These are phyloP conservation scores for Isabelozyma heimii DNA, from an alignment of 805 yeast genomes.

Conservation along the genomic window DNA sequence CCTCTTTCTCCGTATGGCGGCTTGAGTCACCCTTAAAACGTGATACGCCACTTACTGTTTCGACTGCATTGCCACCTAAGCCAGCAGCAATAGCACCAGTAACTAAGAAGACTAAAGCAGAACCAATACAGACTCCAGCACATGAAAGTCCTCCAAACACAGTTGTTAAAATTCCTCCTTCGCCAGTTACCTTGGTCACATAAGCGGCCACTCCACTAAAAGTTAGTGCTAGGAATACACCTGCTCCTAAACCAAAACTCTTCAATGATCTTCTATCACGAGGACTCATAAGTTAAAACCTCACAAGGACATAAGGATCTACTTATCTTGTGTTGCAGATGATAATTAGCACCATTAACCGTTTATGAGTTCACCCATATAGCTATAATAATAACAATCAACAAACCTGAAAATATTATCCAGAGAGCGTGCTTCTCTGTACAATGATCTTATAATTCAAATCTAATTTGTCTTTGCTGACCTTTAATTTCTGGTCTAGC, in stretches of 20 bases:
- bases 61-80: background rate
- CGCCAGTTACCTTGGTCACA: background rate
- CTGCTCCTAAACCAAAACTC: background rate
- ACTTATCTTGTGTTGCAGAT: background rate
- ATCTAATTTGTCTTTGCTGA: too few relatives aligned
- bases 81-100: background rate
- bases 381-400: too few relatives aligned
- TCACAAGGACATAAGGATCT: background rate
- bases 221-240: background rate
- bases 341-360: too few relatives aligned
- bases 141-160: background rate
- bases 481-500: too few relatives aligned
- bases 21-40: background rate
- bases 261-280: background rate
- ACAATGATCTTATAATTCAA: too few relatives aligned
- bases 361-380: too few relatives aligned
- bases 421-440: too few relatives aligned
- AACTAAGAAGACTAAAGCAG: background rate
- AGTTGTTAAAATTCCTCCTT: background rate
- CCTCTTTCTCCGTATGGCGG: background rate
- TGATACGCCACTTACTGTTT: background rate
- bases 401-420: too few relatives aligned
- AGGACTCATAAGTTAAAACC: background rate
- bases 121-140: background rate
- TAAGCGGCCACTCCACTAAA: background rate